Conservation (phyloP, 2,329 filamentous ascomycete species). For the Xylariaceae sp. region DNA sequence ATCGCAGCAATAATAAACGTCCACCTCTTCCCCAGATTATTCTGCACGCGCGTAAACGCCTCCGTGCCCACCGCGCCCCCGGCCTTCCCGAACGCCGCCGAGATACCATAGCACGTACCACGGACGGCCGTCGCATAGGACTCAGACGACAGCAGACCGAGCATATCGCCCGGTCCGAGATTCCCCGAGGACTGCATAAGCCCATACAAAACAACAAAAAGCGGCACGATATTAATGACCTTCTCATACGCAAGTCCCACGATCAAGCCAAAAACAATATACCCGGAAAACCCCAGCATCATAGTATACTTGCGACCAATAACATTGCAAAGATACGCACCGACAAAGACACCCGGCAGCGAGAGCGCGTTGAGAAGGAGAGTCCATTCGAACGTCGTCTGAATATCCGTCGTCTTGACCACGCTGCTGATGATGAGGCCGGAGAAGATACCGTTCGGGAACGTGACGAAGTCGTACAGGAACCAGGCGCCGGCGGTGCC, state of each 20-base stretch:
- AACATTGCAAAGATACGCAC: conserved; percentile 12
- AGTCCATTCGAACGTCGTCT: conserved; percentile 10
- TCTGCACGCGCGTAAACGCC: conserved; percentile 12
- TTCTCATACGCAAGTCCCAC: conserved; percentile 12
- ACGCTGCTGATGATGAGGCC: conserved; percentile 13
- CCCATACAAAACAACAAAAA: conserved; percentile 15
- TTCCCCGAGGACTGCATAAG: conserved; percentile 15
- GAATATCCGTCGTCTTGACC: conserved; percentile 11
- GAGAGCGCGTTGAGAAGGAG: conserved; percentile 7
- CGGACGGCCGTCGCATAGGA: conserved; percentile 12
- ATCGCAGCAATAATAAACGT: conserved; percentile 14
- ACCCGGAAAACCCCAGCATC: conserved; percentile 14
- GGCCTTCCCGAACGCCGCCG: conserved; percentile 11
- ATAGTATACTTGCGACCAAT: conserved; percentile 15
- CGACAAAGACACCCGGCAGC: conserved; percentile 11
- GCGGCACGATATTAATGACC: conserved; percentile 12
- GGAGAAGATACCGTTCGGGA: conserved; percentile 13
- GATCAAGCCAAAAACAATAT: conserved; percentile 11
- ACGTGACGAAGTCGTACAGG: conserved; percentile 15
- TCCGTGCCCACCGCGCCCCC: conserved; percentile 13
- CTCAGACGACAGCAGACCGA: conserved; percentile 13
- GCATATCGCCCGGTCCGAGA: conserved; percentile 14
- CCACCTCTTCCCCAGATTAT: conserved; percentile 14
- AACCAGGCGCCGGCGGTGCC: conserved; percentile 15
- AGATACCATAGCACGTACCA: conserved; percentile 14